Base-by-base conservation (phyloP, 345 rosid genomes). In the Ceriops zippeliana region DNA sequence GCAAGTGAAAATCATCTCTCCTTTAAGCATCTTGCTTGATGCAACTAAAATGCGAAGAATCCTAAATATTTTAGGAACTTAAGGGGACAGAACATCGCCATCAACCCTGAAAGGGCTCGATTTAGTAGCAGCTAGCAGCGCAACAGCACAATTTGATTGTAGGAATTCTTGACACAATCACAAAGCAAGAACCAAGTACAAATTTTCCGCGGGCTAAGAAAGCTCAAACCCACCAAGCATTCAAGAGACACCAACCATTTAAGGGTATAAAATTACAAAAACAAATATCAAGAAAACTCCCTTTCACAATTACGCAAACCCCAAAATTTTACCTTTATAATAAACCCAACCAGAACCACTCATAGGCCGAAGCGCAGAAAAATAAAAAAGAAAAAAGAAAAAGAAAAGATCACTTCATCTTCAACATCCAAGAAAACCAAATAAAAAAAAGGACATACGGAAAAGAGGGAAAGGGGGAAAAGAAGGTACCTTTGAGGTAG, bases 401-500 rank as follows among this genome's bases (percentile, higher is more conserved):
- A 34, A 32, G 1, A 34, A 34, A 20, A 37, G 2, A 32, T 68
- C 52, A 58, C 11, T 13, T 1, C 31, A 27, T 1, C 30, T 6
- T 0, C 1, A 17, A 3, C 13, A 54, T 5, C 16, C 24, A 34
- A 34, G 1, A 1, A 32, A 32, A 32, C 2, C 1, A 1, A 34
- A 34, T 1, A 2, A 20, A 6, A 47, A 64, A 1, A 13, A 4
- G 5, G 3, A 26, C 20, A 63, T 38, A 38, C 10, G 9, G 51
- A 31, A 67, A 56, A 15, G 1, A 10, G 1, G 19, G 32, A 7
- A 30, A 10, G 16, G 2, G 5, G 17, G 35, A 22, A 30, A 57
- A 58, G 52, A 30, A 58, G 6, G 2, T 46, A 71, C 75, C 63
- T 71, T 16, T 58, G 27, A 46, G 6, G 65, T 16, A 52, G 46